A percentile compares a stretch with the other conserved stretches of the same genome.
Evolutionary conservation across 2,329 filamentous ascomycete species (phyloP).

Genomic region (Graphilbum ipis-grandicollis): DNA sequence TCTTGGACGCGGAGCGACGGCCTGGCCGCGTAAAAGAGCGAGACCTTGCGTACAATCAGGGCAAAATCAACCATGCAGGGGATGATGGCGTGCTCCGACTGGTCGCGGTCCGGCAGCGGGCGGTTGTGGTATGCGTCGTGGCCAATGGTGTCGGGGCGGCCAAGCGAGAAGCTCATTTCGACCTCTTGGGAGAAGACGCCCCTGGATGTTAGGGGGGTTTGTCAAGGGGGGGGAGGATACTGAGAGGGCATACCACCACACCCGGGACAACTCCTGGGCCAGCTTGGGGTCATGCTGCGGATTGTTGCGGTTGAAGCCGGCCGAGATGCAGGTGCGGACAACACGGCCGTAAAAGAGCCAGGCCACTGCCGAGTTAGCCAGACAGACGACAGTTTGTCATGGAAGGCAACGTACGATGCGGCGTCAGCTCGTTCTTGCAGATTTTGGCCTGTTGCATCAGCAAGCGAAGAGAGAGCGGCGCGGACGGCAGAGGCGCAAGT

Average conservation of each 20-base stretch:
- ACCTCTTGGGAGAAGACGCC: neutral
- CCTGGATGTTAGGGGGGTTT: neutral
- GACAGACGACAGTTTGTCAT: too few relatives aligned
- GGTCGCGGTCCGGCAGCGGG: neutral
- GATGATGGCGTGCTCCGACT: neutral
- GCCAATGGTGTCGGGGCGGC: neutral
- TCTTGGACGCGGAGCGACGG: neutral
- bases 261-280: neutral
- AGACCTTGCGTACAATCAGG: neutral
- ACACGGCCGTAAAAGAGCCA: neutral
- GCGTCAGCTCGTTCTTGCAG: neutral
- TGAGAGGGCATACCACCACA: neutral
- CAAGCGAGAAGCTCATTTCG: conserved; percentile 1
- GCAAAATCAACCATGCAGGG: neutral
- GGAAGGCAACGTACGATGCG: neutral
- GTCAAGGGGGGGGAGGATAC: too few relatives aligned
- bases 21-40: neutral
- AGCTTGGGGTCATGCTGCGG: neutral
- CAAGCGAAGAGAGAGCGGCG: too few relatives aligned
- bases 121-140: neutral
- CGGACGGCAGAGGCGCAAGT: too few relatives aligned
- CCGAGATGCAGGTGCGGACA: neutral
- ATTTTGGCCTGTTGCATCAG: neutral
- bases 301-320: neutral
- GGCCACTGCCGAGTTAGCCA: neutral